phyloP scores from a whole-genome alignment of 1,284 basidiomycete genomes.

The Cryptococcus sp. region DNA sequence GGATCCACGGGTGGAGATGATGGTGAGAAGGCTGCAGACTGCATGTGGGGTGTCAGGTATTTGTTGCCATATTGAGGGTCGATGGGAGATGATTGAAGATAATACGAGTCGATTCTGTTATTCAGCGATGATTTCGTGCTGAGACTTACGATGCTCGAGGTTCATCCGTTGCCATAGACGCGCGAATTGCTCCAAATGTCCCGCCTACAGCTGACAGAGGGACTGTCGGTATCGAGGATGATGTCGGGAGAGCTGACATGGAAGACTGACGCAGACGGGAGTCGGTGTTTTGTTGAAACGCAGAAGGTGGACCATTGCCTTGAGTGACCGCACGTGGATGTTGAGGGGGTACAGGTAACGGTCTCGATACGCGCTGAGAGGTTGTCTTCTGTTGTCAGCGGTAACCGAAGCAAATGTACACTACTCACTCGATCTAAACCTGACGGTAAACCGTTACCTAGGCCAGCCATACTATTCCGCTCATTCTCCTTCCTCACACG shows the following conservation, averaged over 20 bases:
- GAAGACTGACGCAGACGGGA: no score
- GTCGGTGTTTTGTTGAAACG: not conserved
- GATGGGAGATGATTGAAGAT: conserved; percentile 9
- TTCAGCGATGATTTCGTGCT: not conserved
- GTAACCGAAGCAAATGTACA: no score
- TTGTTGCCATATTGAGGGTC: not conserved
- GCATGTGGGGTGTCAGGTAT: conserved; percentile 5
- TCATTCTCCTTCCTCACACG: conserved; percentile 3
- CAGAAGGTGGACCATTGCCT: conserved; percentile 8
- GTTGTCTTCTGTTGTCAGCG: not conserved
- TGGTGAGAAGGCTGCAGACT: conserved; percentile 17
- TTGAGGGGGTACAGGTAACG: conserved; percentile 4
- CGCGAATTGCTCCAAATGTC: not conserved
- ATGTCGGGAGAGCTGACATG: no score
- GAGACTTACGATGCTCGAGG: no score
- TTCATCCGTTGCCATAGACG: no score
- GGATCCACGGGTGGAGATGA: conserved; percentile 55
- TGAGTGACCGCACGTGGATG: not conserved
- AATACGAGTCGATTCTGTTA: conserved; percentile 31
- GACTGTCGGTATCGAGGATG: conserved; percentile 7
- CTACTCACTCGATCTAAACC: not conserved
- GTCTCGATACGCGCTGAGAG: conserved; percentile 4
- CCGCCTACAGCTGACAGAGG: conserved; percentile 18
- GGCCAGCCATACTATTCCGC: not conserved
- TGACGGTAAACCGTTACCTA: not conserved